Evolutionary conservation across 1,139 yeast species (phyloP).

Genomic region (Hemisphaericaspora subhashii): DNA sequence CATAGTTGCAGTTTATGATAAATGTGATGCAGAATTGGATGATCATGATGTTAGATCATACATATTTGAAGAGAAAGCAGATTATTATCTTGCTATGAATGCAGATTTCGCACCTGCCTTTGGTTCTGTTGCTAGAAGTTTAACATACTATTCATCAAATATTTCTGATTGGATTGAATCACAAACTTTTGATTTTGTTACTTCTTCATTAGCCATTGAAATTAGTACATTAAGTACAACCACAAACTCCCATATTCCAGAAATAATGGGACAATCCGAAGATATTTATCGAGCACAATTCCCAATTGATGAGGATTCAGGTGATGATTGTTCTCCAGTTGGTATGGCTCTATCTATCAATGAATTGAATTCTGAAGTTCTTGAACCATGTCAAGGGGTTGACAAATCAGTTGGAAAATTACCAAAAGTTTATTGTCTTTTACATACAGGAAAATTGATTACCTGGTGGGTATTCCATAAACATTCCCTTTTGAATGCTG

Average conservation of each 20-base stretch:
- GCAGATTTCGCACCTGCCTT: constrained; percentile 57
- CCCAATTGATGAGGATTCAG: constrained; percentile 64
- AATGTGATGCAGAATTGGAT: constrained; percentile 18
- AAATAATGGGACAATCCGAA: constrained; percentile 31
- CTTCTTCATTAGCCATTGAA: constrained; percentile 67
- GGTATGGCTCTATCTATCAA: constrained; percentile 67
- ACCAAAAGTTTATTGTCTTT: constrained; percentile 64
- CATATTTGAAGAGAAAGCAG: constrained; percentile 8
- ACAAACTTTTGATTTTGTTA: constrained; percentile 37
- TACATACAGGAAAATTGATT: constrained; percentile 60
- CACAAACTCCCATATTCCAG: constrained; percentile 1
- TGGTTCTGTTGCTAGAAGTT: constrained; percentile 51
- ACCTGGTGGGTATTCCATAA: constrained; percentile 67
- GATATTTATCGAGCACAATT: constrained; percentile 71
- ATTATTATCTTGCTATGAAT: constrained; percentile 10
- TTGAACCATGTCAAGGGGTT: constrained; percentile 57
- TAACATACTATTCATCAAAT: constrained; percentile 45
- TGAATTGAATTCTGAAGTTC: constrained; percentile 36
- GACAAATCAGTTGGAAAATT: constrained; percentile 52
- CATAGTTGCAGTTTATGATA: constrained; percentile 14
- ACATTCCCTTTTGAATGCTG: constrained; percentile 37
- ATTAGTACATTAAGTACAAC: constrained; percentile 28
- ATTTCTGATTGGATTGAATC: constrained; percentile 45
- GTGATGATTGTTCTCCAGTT: constrained; percentile 67
- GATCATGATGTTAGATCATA: constrained; percentile 17